Evolutionary conservation across 148 eudicot genomes (phyloP).

Genomic region (Chenopodium berlandieri): DNA sequence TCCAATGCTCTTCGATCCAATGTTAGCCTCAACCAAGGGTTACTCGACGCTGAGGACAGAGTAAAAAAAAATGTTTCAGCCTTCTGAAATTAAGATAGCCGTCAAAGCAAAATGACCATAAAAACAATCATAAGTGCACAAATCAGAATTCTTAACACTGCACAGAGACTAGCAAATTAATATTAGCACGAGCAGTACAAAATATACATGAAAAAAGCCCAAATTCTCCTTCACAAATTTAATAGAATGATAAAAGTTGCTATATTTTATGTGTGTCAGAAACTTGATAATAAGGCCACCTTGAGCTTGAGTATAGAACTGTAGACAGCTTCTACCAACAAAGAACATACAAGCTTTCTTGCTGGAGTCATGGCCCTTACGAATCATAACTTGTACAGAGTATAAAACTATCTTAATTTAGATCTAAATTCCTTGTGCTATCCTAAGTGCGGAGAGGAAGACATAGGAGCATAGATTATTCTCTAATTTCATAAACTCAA

Average conservation of each 20-base stretch:
- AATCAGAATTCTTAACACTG: not conserved
- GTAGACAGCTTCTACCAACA: not conserved
- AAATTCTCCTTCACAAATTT: no score
- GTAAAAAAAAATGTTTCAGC: not conserved
- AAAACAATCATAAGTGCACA: not conserved
- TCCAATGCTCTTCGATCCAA: not conserved
- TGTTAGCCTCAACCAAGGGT: not conserved
- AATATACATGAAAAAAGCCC: not conserved
- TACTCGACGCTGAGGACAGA: not conserved
- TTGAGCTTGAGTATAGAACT: not conserved
- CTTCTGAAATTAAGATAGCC: not conserved
- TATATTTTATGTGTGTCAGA: not conserved
- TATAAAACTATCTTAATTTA: not conserved
- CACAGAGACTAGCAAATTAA: not conserved
- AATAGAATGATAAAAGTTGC: not conserved
- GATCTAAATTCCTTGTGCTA: not conserved
- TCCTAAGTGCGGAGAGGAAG: not conserved
- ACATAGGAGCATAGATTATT: not conserved
- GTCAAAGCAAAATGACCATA: no score
- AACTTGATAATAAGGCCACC: not conserved
- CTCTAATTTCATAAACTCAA: no score
- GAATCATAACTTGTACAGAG: no score
- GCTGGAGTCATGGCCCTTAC: not conserved
- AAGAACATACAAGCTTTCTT: not conserved
- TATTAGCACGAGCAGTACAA: not conserved